A percentile compares a stretch with the other conserved stretches of the same genome.
phyloP scores from a whole-genome alignment of 306 rosid species.

The Myrica gale region DNA sequence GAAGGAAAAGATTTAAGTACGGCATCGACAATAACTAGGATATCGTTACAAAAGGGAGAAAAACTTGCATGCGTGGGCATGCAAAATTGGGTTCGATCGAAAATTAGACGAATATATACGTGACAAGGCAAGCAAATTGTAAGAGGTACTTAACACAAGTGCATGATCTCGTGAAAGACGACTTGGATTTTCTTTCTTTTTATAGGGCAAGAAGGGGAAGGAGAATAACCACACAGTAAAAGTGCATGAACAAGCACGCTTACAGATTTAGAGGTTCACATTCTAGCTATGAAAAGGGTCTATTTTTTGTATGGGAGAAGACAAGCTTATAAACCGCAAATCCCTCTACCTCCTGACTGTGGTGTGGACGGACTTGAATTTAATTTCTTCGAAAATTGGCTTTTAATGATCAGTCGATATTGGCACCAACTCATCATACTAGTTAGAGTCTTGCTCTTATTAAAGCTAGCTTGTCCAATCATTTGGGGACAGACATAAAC shows the following conservation, averaged over 20 bases:
- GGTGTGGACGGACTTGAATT: background rate
- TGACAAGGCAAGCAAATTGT: background rate
- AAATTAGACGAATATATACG: background rate
- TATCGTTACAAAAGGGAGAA: background rate
- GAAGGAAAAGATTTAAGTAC: background rate
- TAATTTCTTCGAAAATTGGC: background rate
- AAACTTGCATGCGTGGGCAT: background rate
- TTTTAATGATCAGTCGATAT: background rate
- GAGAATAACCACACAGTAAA: too few relatives aligned
- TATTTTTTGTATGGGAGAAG: too few relatives aligned
- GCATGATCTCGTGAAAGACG: too few relatives aligned
- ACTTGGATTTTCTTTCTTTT: too few relatives aligned
- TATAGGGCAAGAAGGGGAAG: too few relatives aligned
- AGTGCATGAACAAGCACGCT: too few relatives aligned
- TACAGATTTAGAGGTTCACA: too few relatives aligned
- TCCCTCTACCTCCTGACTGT: too few relatives aligned
- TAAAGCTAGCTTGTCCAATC: background rate
- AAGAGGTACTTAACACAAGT: background rate
- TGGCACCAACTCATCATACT: background rate
- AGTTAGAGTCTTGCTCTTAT: background rate
- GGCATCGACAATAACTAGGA: background rate
- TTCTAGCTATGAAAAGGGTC: too few relatives aligned
- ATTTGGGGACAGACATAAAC: background rate
- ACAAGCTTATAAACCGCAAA: too few relatives aligned
- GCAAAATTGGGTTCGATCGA: background rate